These are phyloP conservation scores for Echites panduratus DNA, from an alignment of 257 asterid species.

Conservation along the genomic window DNA sequence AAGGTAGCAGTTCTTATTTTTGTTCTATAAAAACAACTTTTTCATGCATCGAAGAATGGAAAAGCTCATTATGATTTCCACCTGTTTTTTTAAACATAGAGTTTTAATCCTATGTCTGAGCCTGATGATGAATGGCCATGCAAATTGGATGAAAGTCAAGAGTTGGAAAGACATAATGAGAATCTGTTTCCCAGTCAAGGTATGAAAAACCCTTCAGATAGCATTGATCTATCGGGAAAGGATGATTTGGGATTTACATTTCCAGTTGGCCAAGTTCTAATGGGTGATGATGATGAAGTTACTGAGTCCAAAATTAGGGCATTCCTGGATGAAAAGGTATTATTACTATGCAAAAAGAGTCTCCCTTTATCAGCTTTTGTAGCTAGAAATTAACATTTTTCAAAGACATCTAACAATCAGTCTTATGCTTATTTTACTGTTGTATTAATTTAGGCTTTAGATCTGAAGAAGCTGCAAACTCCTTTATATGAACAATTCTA, in stretches of 20 bases:
- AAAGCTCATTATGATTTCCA: conserved; percentile 7
- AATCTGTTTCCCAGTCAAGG: conserved; percentile 39
- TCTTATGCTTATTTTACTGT: conserved; percentile 12
- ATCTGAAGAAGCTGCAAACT: conserved; percentile 83
- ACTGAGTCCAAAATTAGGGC: conserved; percentile 89
- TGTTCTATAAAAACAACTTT: conserved; percentile 7
- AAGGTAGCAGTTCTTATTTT: conserved; percentile 46
- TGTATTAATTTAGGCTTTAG: conserved; percentile 58
- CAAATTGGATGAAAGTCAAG: conserved; percentile 77
- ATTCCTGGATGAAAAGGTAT: conserved; percentile 91
- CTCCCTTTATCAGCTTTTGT: not conserved
- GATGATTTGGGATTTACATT: conserved; percentile 60
- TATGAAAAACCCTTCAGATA: conserved; percentile 31
- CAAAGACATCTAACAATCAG: not conserved
- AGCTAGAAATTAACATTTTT: not conserved
- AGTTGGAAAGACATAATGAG: conserved; percentile 36
- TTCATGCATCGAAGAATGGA: not conserved
- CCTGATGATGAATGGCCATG: conserved; percentile 74
- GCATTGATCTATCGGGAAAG: conserved; percentile 37
- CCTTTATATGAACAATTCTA: conserved; percentile 86
- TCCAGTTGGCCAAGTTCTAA: conserved; percentile 48
- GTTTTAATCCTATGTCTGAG: conserved; percentile 88
- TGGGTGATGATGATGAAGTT: conserved; percentile 82
- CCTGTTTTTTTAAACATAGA: conserved; percentile 34
- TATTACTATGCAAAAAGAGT: conserved; percentile 16